These are phyloP conservation scores for Lithohypha guttulata DNA, from an alignment of 2,329 filamentous ascomycete species.

Conservation along the genomic window DNA sequence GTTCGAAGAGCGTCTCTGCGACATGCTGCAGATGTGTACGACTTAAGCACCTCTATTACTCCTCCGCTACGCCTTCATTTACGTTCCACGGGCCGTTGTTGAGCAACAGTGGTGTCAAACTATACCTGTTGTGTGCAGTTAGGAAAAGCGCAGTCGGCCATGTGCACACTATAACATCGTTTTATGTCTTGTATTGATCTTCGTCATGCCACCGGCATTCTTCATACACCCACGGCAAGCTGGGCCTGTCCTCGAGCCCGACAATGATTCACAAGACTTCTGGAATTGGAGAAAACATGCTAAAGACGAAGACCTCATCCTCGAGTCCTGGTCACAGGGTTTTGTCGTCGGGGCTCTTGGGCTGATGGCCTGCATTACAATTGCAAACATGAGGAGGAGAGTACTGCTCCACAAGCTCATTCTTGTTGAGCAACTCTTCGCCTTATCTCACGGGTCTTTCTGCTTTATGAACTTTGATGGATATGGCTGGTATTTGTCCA, in stretches of 20 bases:
- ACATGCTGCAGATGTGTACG: too few species aligned
- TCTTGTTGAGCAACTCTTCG: constrained; percentile 41
- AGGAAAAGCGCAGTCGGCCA: background rate
- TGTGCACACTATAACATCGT: too few species aligned
- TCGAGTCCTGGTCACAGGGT: constrained; percentile 30
- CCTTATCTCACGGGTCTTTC: constrained; percentile 48
- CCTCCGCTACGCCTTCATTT: too few species aligned
- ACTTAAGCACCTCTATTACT: too few species aligned
- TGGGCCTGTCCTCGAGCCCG: background rate
- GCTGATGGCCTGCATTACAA: constrained; percentile 30
- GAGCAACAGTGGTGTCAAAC: constrained; percentile 1
- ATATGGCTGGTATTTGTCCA: constrained; percentile 55
- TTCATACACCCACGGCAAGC: constrained; percentile 2
- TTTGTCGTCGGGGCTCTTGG: constrained; percentile 30
- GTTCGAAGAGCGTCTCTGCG: too few species aligned
- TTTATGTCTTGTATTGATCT: too few species aligned
- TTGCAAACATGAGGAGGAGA: constrained; percentile 30
- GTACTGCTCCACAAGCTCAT: constrained; percentile 32
- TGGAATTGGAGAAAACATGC: constrained; percentile 19
- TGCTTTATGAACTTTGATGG: constrained; percentile 45
- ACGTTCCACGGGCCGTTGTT: too few species aligned
- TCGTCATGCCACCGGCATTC: background rate
- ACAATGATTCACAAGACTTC: background rate
- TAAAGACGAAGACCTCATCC: constrained; percentile 19
- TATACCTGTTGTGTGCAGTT: background rate